Evolutionary conservation across 495 filamentous ascomycete genomes (phyloP), one percentile per base, ranked within the genome.

Genomic region (Cercophora newfieldiana): DNA sequence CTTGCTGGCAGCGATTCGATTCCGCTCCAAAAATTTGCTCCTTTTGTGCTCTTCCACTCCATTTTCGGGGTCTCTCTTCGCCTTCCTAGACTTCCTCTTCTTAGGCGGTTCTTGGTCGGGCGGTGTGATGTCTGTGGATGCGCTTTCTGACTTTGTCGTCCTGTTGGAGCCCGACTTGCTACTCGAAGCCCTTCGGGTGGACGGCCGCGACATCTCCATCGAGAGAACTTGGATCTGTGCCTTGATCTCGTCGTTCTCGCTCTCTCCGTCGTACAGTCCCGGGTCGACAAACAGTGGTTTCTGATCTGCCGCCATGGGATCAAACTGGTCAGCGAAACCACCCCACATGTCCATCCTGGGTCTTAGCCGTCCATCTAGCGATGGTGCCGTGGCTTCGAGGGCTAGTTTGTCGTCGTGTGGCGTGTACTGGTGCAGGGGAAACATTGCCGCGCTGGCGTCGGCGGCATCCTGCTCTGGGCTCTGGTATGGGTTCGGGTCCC

Each of bases 1-100:
- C 69, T 96, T 97, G 76, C 86, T 91, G 0, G 93, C 93, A 5
- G 93, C 93, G 4, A 93, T 73, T 4, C 93, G 86, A 71, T 97
- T 97, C 25, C 91, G 86, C 71, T 95, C 90, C 28, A 95, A 82
- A 72, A 91, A 87, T 65, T 80, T 78, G 58, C 70, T 74, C 29
- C 81, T 69, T 49, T 78, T 82, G 0, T 61, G 59, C 2, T 65
- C 64, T n/a, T 74, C 73, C 29, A 70, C 68, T 12, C 59, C 72
- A 29, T 31, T 58, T 28, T 26, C 29, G 19, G 59, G 18, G 12
- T 61, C 68, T 54, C 64, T 68, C 18, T 62, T 68, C 3, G 61
- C 44, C 54, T 62, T 70, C 61, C 60, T 65, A 1, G 29, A 21
- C 53, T 66, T 71, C 22, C 65, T 55, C 37, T 68, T 74, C 65